A percentile compares a stretch with the other conserved stretches of the same genome.
These are phyloP conservation scores for Diutina neorugosa DNA, from an alignment of 1,139 yeast genomes.

Conservation along the genomic window DNA sequence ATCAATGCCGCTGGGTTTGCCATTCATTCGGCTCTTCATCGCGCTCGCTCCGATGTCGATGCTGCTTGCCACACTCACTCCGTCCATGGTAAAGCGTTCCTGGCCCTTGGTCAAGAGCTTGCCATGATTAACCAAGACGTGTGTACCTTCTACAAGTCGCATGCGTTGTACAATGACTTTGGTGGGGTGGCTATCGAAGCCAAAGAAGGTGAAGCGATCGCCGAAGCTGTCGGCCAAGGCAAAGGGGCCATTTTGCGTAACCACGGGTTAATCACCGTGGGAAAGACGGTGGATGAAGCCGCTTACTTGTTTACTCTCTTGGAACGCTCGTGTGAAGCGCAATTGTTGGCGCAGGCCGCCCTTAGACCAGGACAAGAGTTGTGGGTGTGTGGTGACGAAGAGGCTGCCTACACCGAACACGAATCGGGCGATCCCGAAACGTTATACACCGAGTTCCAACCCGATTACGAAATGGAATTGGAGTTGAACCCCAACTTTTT, in stretches of 20 bases:
- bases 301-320: constrained; percentile 53
- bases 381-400: constrained; percentile 43
- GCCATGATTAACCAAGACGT: constrained; percentile 78
- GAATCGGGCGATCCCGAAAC: constrained; percentile 56
- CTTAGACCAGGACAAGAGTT: constrained; percentile 17
- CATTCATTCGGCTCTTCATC: constrained; percentile 67
- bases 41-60: constrained; percentile 64
- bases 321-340: constrained; percentile 64
- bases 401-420: constrained; percentile 56
- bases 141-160: constrained; percentile 54
- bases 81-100: constrained; percentile 61
- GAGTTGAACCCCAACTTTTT: constrained; percentile 14
- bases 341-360: constrained; percentile 51
- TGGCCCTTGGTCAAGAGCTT: constrained; percentile 56
- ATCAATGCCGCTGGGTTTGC: constrained; percentile 75
- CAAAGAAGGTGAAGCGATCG: constrained; percentile 60
- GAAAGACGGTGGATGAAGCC: constrained; percentile 72
- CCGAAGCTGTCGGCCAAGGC: constrained; percentile 52
- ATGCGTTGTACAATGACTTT: constrained; percentile 53
- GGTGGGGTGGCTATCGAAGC: constrained; percentile 74
- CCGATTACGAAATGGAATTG: constrained; percentile 31
- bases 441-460: constrained; percentile 63
- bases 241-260: constrained; percentile 60
- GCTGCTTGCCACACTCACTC: constrained; percentile 83
- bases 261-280: constrained; percentile 73